Evolutionary conservation across 371 early-diverging fungal species (phyloP), one percentile per base, ranked within the genome.

Genomic region (Fennellomyces sp.): DNA sequence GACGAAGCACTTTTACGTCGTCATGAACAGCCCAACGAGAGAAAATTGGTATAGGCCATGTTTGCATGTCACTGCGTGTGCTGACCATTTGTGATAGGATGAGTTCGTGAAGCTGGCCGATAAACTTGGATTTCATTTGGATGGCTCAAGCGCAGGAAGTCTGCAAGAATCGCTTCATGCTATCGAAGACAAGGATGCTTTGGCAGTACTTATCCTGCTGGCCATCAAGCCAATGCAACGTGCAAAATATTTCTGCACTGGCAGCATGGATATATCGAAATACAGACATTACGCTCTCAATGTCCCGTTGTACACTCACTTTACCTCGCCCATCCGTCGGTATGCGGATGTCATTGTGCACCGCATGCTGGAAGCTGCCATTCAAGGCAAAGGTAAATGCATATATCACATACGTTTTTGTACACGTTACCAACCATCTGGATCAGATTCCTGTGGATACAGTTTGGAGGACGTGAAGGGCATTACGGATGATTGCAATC

Each of bases 291-390:
- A 93, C 69, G 97, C 96, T 2, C 79, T 97, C 49, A 91, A 90
- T 59, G 88, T 90, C 0, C 91, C 88, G 0, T 72, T 94, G 19
- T 98, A 98, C 80, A 97, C 98, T 21, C 98, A 98, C 68, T 98
- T 98, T 65, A 98, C 98, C 1, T 98, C 98, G 2, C 99, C 99
- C 3, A 99, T 99, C 64, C 91, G 99, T 49, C 89, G 99, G 35
- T 99, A 97, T 75, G 93, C 99, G 45, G 99, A 99, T 83, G 81
- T 99, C 51, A 79, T 99, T 65, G 99, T 99, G 4, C 99, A 99
- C 68, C 92, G 99, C n/a, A 84, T 86, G 70, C 70, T 95, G 13
- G 76, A 80, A 23, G 74, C 81, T 11, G 79, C 85, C 1, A 59
- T 88, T n/a, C 21, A 27, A 5, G 49, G 54, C 10, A 64, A 68